A percentile compares a stretch with the other conserved stretches of the same genome.
Evolutionary conservation across 2,329 filamentous ascomycete genomes (phyloP).

Genomic region (Diplodia mutila): DNA sequence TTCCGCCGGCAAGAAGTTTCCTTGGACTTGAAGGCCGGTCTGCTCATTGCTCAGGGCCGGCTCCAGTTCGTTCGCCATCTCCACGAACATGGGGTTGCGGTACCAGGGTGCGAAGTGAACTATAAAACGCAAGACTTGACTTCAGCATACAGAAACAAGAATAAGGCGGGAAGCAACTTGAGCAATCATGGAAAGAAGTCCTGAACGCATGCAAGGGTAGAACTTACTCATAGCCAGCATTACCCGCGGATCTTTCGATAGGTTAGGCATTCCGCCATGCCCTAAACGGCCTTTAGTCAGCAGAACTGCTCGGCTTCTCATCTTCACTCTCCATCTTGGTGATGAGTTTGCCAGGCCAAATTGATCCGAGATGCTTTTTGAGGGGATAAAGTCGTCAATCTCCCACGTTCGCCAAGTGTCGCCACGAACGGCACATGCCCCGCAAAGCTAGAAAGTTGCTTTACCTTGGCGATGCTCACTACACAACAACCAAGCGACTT

Average conservation of each 20-base stretch:
- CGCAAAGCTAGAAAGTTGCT: background rate
- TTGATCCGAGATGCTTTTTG: background rate
- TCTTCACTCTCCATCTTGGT: background rate
- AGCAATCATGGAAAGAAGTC: background rate
- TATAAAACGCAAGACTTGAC: slow-evolving; percentile 16
- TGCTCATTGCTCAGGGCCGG: slow-evolving; percentile 49
- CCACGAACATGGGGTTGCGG: slow-evolving; percentile 61
- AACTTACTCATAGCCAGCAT: slow-evolving; percentile 34
- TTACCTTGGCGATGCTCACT: background rate
- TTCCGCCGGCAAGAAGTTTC: slow-evolving; percentile 52
- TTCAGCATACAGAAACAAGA: slow-evolving; percentile 11
- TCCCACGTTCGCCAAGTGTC: background rate
- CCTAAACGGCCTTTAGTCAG: slow-evolving; percentile 32
- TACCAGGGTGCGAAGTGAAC: slow-evolving; percentile 64
- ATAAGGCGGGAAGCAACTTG: background rate
- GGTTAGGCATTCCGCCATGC: slow-evolving; percentile 67
- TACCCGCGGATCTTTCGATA: slow-evolving; percentile 42
- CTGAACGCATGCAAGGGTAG: background rate
- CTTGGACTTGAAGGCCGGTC: slow-evolving; percentile 54
- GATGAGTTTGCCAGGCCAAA: background rate
- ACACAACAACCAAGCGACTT: background rate
- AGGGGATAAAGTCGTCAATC: background rate
- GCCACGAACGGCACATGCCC: background rate
- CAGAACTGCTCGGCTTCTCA: background rate
- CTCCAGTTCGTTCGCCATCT: slow-evolving; percentile 57